phyloP scores from a whole-genome alignment of 768 basidiomycete species.

The Podaxis mareebaensis region DNA sequence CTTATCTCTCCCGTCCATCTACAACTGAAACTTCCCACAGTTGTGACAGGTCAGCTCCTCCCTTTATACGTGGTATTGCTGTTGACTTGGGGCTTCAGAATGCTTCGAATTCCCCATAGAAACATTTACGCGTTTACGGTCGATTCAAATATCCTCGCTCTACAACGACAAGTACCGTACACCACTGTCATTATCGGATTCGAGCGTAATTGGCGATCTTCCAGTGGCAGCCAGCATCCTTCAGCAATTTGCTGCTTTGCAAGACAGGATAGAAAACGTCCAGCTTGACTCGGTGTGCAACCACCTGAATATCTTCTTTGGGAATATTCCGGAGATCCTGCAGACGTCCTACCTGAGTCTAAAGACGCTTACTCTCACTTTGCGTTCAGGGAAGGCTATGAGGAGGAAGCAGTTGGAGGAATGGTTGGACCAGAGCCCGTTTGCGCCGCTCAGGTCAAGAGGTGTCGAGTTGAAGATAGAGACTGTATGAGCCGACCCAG shows the following conservation, averaged over 20 bases:
- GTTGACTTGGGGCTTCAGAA: background rate
- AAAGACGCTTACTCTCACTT: slow-evolving; percentile 3
- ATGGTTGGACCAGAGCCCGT: slow-evolving; percentile 6
- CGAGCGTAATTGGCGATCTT: background rate
- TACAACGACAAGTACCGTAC: background rate
- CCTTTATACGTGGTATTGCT: background rate
- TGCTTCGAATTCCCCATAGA: background rate
- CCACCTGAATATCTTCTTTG: slow-evolving; percentile 5
- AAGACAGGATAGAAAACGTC: background rate
- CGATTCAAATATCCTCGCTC: slow-evolving; percentile 7
- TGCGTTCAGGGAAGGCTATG: background rate
- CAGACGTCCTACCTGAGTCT: background rate
- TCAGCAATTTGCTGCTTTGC: background rate
- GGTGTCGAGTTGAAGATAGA: background rate
- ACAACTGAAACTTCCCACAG: slow-evolving; percentile 2
- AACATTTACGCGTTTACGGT: background rate
- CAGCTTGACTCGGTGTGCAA: slow-evolving; percentile 8
- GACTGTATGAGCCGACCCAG: background rate
- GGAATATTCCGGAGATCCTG: background rate
- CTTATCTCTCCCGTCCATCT: slow-evolving; percentile 9
- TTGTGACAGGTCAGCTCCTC: background rate
- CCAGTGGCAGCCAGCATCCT: background rate
- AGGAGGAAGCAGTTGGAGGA: slow-evolving; percentile 2
- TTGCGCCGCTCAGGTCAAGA: slow-evolving; percentile 16
- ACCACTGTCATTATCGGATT: background rate